Evolutionary conservation across 768 basidiomycete genomes (phyloP).

Genomic region (Galerina sulciceps): DNA sequence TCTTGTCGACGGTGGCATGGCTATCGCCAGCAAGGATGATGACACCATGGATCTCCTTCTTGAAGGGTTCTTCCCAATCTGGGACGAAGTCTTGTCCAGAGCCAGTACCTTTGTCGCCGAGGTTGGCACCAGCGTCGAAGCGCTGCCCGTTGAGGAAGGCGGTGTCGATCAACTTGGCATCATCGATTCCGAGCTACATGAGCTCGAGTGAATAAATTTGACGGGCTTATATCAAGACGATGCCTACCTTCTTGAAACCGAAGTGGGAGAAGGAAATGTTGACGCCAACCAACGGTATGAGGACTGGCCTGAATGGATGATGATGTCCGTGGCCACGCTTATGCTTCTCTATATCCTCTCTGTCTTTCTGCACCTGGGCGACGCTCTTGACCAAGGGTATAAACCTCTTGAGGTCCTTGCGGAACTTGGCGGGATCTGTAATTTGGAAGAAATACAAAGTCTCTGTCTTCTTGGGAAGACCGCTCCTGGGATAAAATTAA

Average conservation of each 20-base stretch:
- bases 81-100: slow-evolving; percentile 30
- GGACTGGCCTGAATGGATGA: slow-evolving; percentile 11
- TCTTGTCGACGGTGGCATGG: slow-evolving; percentile 38
- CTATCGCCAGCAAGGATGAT: slow-evolving; percentile 53
- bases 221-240: neutral
- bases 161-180: slow-evolving; percentile 37
- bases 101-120: slow-evolving; percentile 39
- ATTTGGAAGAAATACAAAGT: slow-evolving; percentile 57
- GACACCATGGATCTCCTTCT: slow-evolving; percentile 51
- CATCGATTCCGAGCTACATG: slow-evolving; percentile 42
- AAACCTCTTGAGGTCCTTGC: slow-evolving; percentile 41
- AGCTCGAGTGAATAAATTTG: neutral
- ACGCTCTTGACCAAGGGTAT: slow-evolving; percentile 50
- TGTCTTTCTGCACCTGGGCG: slow-evolving; percentile 42
- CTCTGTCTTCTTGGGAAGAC: slow-evolving; percentile 59
- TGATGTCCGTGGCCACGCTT: slow-evolving; percentile 33
- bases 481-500: slow-evolving; percentile 37
- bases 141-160: slow-evolving; percentile 47
- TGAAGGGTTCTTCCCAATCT: slow-evolving; percentile 55
- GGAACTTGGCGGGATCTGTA: slow-evolving; percentile 44
- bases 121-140: slow-evolving; percentile 33
- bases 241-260: slow-evolving; percentile 45
- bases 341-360: slow-evolving; percentile 40
- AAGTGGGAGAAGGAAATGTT: slow-evolving; percentile 59
- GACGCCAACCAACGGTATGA: slow-evolving; percentile 46